Evolutionary conservation across 176 grass and related monocot genomes (phyloP), one percentile per base, ranked within the genome.

Genomic region (Oryza meridionalis): DNA sequence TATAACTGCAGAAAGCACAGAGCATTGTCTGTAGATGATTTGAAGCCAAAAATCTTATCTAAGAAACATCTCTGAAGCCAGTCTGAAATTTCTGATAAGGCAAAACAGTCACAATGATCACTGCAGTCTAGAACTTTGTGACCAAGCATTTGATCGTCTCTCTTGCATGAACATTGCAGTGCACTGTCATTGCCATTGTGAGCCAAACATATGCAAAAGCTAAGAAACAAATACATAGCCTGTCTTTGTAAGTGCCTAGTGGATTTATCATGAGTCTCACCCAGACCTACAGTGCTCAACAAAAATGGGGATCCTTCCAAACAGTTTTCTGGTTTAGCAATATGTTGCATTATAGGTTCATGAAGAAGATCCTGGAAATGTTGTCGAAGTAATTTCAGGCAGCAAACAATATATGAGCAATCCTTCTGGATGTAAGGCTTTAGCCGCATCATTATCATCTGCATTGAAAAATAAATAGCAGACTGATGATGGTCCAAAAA

Each of bases 391-490:
- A 91, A 92, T 78, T 91, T 90, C 35, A 98, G 77, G 69, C 84
- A 90, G 67, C 81, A 80, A 85, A 88, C 65, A 87, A 90, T 69
- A 84, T 86, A 65, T 72, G 89, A 90, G 65, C 84, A 78, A 65
- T 94, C 72, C 59, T 82, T 37, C 21, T 83, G 47, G 43, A 82
- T 72, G 40, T 90, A 73, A 81, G 74, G 86, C 67, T 73, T 92
- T 71, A 95, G 83, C 55, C 91, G 76, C 63, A 88, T 79, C 93
- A 98, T 94, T 90, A 94, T 43, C 89, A 94, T 93, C 93, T 98
- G 83, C 89, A 87, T 53, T 43, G 26, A 81, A 84, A 64, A 70
- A 81, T 33, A 62, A 70, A 9, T 69, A 45, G 81, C 40, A 82
- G 16, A 82, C 11, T 77, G 32, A 76, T 47, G 50, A 81, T n/a